Conservation (phyloP, 805 yeast genomes). For the Suhomyces pyralidae region DNA sequence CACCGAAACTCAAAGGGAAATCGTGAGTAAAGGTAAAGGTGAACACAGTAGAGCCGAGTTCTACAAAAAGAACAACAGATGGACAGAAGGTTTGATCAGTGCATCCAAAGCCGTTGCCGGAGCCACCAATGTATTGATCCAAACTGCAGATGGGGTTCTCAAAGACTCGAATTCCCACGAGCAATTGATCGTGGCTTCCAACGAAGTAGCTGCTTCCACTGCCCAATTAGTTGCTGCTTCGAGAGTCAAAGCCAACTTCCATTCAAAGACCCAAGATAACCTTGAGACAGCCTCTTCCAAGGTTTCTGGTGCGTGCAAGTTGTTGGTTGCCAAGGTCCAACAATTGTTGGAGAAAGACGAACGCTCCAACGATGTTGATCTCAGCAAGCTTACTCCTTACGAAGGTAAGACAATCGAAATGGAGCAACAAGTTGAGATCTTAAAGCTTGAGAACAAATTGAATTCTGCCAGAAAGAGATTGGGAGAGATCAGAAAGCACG, state of each 20-base stretch:
- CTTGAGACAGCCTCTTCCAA: slow-evolving; percentile 66
- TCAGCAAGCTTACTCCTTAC: slow-evolving; percentile 63
- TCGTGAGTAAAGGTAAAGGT: slow-evolving; percentile 69
- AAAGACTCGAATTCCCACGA: slow-evolving; percentile 65
- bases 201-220: slow-evolving; percentile 88
- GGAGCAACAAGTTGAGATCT: slow-evolving; percentile 90
- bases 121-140: slow-evolving; percentile 76
- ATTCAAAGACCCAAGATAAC: slow-evolving; percentile 71
- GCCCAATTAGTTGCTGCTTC: slow-evolving; percentile 92
- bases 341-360: slow-evolving; percentile 46
- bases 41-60: slow-evolving; percentile 64
- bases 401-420: slow-evolving; percentile 83
- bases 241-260: slow-evolving; percentile 74
- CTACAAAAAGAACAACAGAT: slow-evolving; percentile 81
- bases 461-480: slow-evolving; percentile 70
- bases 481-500: slow-evolving; percentile 79
- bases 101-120: slow-evolving; percentile 86
- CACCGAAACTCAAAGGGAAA: slow-evolving; percentile 77
- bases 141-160: slow-evolving; percentile 83
- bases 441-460: slow-evolving; percentile 75
- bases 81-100: slow-evolving; percentile 92
- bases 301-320: slow-evolving; percentile 74
- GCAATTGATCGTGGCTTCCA: slow-evolving; percentile 83
- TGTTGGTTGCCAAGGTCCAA: slow-evolving; percentile 69
- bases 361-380: slow-evolving; percentile 50